A percentile compares a stretch with the other conserved stretches of the same genome.
Evolutionary conservation across 441 rosid species (phyloP).

Genomic region (Viola pubescens): DNA sequence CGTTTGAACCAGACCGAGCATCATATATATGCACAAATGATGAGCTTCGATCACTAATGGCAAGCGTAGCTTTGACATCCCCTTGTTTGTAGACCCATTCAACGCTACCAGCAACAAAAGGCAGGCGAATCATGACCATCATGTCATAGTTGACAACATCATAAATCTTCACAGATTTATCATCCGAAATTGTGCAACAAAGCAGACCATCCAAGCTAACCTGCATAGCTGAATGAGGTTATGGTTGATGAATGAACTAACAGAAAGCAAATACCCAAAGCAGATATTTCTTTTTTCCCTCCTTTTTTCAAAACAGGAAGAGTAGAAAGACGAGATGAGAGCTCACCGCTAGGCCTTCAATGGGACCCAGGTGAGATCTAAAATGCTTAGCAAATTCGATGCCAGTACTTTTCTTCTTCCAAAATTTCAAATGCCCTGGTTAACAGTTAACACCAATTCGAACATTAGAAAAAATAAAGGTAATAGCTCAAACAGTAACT

Average conservation of each 20-base stretch:
- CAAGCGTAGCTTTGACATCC: conserved; percentile 86
- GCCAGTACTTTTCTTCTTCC: conserved; percentile 86
- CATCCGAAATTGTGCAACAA: conserved; percentile 90
- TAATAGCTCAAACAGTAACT: no score
- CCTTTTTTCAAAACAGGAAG: neutral
- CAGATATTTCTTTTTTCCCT: neutral
- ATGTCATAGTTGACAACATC: conserved; percentile 95
- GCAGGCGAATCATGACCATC: conserved; percentile 89
- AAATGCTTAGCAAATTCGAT: conserved; percentile 98
- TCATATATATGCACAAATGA: conserved; percentile 73
- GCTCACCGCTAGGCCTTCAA: conserved; percentile 87
- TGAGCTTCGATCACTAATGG: conserved; percentile 67
- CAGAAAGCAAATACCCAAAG: neutral
- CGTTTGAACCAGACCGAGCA: conserved; percentile 82
- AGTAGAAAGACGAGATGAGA: neutral
- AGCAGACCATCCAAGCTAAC: conserved; percentile 90
- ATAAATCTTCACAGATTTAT: conserved; percentile 74
- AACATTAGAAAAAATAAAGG: neutral
- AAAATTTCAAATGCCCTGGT: conserved; percentile 86
- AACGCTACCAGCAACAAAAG: conserved; percentile 67
- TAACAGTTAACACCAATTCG: neutral
- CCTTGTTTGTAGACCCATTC: conserved; percentile 96
- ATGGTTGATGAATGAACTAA: conserved; percentile 39
- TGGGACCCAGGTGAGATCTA: conserved; percentile 86
- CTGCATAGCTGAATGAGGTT: conserved; percentile 73